Conservation (phyloP, 768 basidiomycete species). For the Kwoniella pini region DNA sequence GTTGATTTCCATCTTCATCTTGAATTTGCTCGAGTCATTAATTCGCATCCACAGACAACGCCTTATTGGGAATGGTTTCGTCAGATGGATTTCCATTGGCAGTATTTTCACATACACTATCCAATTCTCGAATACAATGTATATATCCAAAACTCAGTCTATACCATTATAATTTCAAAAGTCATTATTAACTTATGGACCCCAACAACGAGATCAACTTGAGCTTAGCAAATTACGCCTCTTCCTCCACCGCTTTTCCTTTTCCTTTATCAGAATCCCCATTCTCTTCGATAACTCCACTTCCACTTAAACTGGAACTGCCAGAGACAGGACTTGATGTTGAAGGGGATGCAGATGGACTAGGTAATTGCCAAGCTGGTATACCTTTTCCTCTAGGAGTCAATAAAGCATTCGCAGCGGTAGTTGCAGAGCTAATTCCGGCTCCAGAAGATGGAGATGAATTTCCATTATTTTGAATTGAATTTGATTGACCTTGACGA, state of each 20-base stretch:
- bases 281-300: constrained; percentile 20
- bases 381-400: constrained; percentile 58
- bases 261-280: constrained; percentile 14
- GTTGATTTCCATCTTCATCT: no score
- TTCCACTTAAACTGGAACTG: constrained; percentile 12
- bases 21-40: no score
- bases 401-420: constrained; percentile 49
- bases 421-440: constrained; percentile 28
- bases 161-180: no score
- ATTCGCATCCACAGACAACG: no score
- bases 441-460: constrained; percentile 50
- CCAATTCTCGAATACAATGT: no score
- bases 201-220: no score
- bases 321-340: not conserved
- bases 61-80: no score
- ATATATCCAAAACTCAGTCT: no score
- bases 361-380: constrained; percentile 81
- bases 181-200: no score
- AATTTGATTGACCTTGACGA: constrained; percentile 52
- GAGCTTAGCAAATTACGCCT: not conserved
- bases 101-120: no score
- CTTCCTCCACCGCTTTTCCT: constrained; percentile 16
- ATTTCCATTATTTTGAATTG: not conserved
- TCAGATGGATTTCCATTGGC: no score
- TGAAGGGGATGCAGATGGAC: constrained; percentile 1